Conservation (phyloP, 2,329 filamentous ascomycete genomes). For the Thielaviopsis cerberus region DNA sequence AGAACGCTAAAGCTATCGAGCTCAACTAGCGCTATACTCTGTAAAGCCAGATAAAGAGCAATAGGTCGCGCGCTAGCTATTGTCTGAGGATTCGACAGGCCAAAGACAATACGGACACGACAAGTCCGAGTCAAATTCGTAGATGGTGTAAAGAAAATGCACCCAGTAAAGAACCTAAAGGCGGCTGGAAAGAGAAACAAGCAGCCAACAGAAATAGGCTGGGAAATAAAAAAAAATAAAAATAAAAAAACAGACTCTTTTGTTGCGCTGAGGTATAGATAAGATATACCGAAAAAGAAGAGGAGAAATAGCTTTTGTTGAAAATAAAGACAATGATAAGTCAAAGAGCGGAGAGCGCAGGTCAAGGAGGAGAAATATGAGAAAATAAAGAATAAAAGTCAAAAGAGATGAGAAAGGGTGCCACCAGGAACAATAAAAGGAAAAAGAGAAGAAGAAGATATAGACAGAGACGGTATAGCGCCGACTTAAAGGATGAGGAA, state of each 20-base stretch:
- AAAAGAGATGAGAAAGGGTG: not conserved
- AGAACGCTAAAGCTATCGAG: not conserved
- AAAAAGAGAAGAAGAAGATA: not conserved
- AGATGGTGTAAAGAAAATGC: too few relatives aligned
- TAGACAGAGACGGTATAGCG: not conserved
- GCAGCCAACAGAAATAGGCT: too few relatives aligned
- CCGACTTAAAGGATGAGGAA: not conserved
- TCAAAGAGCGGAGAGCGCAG: not conserved
- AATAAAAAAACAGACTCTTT: too few relatives aligned
- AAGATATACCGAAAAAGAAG: not conserved
- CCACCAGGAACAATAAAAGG: not conserved
- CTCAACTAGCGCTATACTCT: not conserved
- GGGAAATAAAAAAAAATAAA: too few relatives aligned
- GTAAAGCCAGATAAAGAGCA: not conserved
- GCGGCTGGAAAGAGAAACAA: too few relatives aligned
- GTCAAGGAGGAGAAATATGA: not conserved
- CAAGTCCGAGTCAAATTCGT: too few relatives aligned
- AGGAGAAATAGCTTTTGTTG: not conserved
- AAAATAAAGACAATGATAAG: not conserved
- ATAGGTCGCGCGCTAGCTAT: not conserved
- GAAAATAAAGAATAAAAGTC: not conserved
- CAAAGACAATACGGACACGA: not conserved
- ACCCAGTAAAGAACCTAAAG: too few relatives aligned
- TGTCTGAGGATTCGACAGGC: not conserved
- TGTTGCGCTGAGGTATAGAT: too few relatives aligned